These are phyloP conservation scores for Citrus mangshanensis DNA, from an alignment of 345 rosid genomes.

Conservation along the genomic window DNA sequence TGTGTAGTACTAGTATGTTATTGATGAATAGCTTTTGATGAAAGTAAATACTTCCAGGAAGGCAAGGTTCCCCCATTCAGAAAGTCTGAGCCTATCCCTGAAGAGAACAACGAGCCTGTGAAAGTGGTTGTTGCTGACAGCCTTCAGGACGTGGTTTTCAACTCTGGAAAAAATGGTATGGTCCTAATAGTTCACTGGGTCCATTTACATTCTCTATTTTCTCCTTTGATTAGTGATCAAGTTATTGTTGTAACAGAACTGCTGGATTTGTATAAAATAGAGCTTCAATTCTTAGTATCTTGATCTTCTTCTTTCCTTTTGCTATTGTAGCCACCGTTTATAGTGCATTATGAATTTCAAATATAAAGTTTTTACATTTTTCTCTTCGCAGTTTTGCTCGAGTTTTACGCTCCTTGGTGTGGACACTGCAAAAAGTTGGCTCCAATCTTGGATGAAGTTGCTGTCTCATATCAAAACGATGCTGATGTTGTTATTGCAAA, in stretches of 20 bases:
- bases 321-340: neutral
- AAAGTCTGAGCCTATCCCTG: slow-evolving; percentile 92
- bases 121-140: slow-evolving; percentile 93
- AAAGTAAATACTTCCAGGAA: slow-evolving; percentile 48
- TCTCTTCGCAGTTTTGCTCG: slow-evolving; percentile 66
- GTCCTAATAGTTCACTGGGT: neutral
- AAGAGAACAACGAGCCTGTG: slow-evolving; percentile 77
- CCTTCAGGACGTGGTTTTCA: slow-evolving; percentile 65
- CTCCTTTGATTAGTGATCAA: neutral
- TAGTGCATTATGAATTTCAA: neutral
- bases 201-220: neutral
- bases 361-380: neutral
- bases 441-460: slow-evolving; percentile 94
- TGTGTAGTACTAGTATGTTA: neutral
- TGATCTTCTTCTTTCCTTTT: neutral
- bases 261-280: neutral
- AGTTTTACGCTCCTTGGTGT: slow-evolving; percentile 98
- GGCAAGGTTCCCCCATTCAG: slow-evolving; percentile 62
- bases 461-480: slow-evolving; percentile 59
- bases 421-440: slow-evolving; percentile 95
- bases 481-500: slow-evolving; percentile 69
- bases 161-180: slow-evolving; percentile 87
- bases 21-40: neutral
- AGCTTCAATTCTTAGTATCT: neutral
- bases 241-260: neutral